Base-by-base conservation (phyloP, 2,329 filamentous ascomycete genomes). In the Xylariomycetidae sp. region DNA sequence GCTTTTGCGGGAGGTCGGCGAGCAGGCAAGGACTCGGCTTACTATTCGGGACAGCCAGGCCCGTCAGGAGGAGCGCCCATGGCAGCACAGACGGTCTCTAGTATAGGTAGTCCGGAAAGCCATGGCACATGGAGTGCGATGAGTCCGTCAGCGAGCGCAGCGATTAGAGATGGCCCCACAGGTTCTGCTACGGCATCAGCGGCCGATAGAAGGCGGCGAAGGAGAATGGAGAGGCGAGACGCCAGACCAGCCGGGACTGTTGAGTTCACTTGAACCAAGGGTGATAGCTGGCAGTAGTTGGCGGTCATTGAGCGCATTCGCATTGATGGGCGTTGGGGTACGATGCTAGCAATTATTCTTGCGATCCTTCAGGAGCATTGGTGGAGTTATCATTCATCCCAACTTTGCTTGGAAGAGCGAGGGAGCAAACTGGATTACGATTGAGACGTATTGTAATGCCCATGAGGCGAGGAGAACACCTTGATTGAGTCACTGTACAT, bases 21-120 rank as follows among this genome's bases (percentile, higher is more conserved):
- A 47, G 62, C 57, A 9, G 55, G 58, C 3, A 81, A 80, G 47
- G 77, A 82, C 49, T 77, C 74, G 27, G 73, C 74, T 7, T 80
- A 81, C 47, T 80, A 77, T 49, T 77, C 74, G 3, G 73, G 72
- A 6, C 59, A 62, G 38, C 59, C 66, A 3, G 62, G 64, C 3
- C 64, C 64, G 12, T 61, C 65, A n/a, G 65, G 62, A 1, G 42
- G 44, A 17, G 49, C 51, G 6, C 59, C 64, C 2, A 53, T 58
- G 12, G 61, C 61, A 1, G 59, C 57, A 3, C 57, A 57, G 20
- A 71, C 70, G 4, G 57, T 70, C 26, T 73, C 72, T 29, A 72
- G 66, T 40, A 42, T 67, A 11, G 69, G 58, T 26, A 71, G 62
- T 41, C 54, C 56, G 23, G 56, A 49, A 30, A 68, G 64, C 41